phyloP scores from a whole-genome alignment of 2,329 filamentous ascomycete species.

The Sporothrix euskadiensis region DNA sequence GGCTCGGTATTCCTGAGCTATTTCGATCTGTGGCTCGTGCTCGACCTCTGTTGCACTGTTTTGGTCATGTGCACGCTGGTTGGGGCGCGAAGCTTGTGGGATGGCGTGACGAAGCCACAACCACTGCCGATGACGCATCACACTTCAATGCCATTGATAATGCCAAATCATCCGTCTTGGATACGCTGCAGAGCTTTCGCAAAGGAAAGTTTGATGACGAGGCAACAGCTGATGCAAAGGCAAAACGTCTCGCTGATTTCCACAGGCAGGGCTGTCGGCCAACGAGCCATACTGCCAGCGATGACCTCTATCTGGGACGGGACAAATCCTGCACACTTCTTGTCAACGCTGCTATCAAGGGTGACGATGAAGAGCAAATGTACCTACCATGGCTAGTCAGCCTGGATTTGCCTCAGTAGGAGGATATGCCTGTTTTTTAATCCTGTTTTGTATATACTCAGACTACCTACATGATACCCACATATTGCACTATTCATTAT shows the following conservation, averaged over 20 bases:
- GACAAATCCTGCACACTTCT: slow-evolving; percentile 53
- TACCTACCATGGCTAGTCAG: slow-evolving; percentile 5
- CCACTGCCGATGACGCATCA: slow-evolving; percentile 37
- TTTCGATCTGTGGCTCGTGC: slow-evolving; percentile 48
- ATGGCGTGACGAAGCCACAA: slow-evolving; percentile 45
- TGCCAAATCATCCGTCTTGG: slow-evolving; percentile 42
- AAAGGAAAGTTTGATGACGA: slow-evolving; percentile 27
- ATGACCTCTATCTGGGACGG: slow-evolving; percentile 35
- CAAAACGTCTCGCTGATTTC: neutral
- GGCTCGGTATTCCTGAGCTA: slow-evolving; percentile 48
- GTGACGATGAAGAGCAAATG: neutral
- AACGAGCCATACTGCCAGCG: slow-evolving; percentile 41
- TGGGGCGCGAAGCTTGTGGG: slow-evolving; percentile 58
- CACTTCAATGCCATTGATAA: slow-evolving; percentile 54
- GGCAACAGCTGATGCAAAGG: neutral
- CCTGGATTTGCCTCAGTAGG: neutral
- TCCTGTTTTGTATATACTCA: too few relatives aligned
- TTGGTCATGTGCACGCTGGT: slow-evolving; percentile 60
- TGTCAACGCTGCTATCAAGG: slow-evolving; percentile 56
- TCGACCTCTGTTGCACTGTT: slow-evolving; percentile 54
- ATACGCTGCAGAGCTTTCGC: slow-evolving; percentile 38
- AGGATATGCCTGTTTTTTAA: too few relatives aligned
- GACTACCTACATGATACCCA: too few relatives aligned
- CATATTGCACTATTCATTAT: too few relatives aligned
- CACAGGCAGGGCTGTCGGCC: slow-evolving; percentile 32